Base-by-base conservation (phyloP, 2,329 filamentous ascomycete genomes). In the Ophiostoma australiae region DNA sequence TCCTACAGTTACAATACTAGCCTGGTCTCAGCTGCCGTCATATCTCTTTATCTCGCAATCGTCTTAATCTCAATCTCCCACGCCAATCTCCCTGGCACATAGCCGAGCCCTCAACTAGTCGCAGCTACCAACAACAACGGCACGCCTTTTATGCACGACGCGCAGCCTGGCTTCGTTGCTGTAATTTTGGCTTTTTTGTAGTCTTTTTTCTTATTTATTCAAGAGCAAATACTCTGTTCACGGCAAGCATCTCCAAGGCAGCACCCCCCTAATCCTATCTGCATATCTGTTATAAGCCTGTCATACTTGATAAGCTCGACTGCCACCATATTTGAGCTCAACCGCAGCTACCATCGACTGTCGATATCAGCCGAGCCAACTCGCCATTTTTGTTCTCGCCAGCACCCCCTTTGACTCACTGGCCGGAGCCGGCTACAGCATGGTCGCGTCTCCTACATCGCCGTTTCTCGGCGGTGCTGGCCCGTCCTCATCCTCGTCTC, bases 41-140 rank as follows among this genome's bases (percentile, higher is more conserved):
- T 65, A 58, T 58, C 52, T 58, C 52, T 27, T 58, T 58, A 58
- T 58, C 52, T 58, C 52, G 52, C 52, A 58, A 58, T 58, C 52
- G 52, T 27, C 52, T 23, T 58, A 58, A 31, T 58, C 52, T 58
- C 52, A 58, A 58, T 58, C n/a, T 58, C 52, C 23, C 52, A 23
- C 52, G 27, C 27, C 52, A 58, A 58, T 58, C 52, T 58, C 52
- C 52, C 52, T 58, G 52, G 52, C 52, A 58, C n/a, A 27, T 13
- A 27, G 10, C 52, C n/a, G 23, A 27, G 15, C 52, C 23, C 52
- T 23, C 52, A 13, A 58, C 52, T 58, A 58, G 52, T 58, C 52
- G 52, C 52, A 58, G n/a, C 52, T 10, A n/a, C 52, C 23, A 23
- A 58, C 52, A 58, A 58, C 52, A 58, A 58, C 52, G 52, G 27